phyloP scores from a whole-genome alignment of 352 stramenopile genomes.

The Phytophthora pluvialis region DNA sequence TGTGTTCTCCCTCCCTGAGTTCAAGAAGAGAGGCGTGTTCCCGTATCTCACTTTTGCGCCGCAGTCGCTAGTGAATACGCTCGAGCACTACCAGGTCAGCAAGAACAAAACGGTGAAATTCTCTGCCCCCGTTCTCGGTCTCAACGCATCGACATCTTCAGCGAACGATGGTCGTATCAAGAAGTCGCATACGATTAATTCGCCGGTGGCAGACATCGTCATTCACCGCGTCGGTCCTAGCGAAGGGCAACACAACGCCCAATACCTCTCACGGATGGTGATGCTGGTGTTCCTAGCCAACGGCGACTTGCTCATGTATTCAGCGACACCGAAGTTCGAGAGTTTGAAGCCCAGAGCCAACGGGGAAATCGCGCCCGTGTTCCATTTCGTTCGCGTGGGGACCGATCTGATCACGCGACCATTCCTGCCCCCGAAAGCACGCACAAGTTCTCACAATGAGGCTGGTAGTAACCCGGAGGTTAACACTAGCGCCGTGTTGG shows the following conservation, averaged over 20 bases:
- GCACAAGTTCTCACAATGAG: conserved; percentile 55
- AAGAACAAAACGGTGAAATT: conserved; percentile 66
- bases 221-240: conserved; percentile 83
- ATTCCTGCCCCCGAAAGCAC: conserved; percentile 68
- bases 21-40: conserved; percentile 81
- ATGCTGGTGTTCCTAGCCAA: conserved; percentile 87
- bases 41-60: conserved; percentile 86
- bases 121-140: conserved; percentile 62
- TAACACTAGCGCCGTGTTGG: conserved; percentile 71
- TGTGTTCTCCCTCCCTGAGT: conserved; percentile 84
- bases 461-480: conserved; percentile 55
- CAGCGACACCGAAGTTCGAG: conserved; percentile 57
- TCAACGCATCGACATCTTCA: conserved; percentile 71
- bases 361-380: conserved; percentile 31
- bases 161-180: conserved; percentile 83
- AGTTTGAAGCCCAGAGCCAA: conserved; percentile 32
- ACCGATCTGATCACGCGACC: conserved; percentile 83
- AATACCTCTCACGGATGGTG: conserved; percentile 82
- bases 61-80: conserved; percentile 78
- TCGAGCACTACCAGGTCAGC: conserved; percentile 64
- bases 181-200: conserved; percentile 84
- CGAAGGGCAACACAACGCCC: conserved; percentile 73
- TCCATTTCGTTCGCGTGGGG: conserved; percentile 71
- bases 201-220: conserved; percentile 80
- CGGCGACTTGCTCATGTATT: conserved; percentile 84